Conservation (phyloP, 2,329 filamentous ascomycete species). For the Thermomyces lanuginosus region DNA sequence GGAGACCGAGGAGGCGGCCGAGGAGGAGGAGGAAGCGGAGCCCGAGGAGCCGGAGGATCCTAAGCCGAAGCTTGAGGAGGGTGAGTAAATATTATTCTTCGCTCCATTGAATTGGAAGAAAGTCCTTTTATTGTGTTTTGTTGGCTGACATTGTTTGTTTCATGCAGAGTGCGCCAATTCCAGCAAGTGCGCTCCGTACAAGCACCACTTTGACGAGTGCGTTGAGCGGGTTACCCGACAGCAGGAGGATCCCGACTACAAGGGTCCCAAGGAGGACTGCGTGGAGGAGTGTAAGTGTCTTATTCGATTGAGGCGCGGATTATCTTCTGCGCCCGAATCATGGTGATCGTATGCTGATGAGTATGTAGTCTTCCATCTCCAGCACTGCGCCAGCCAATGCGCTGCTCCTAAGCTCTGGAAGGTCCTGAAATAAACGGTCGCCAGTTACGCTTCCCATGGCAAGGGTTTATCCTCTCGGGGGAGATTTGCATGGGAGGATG, state of each 20-base stretch:
- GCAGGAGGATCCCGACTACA: slow-evolving; percentile 52
- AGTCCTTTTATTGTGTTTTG: too few species aligned
- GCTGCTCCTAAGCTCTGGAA: slow-evolving; percentile 93
- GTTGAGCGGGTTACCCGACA: slow-evolving; percentile 72
- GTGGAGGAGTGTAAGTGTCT: slow-evolving; percentile 87
- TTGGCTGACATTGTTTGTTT: neutral
- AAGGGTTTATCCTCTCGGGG: neutral
- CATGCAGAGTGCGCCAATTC: slow-evolving; percentile 72
- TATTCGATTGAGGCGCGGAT: neutral
- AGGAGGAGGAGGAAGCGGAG: slow-evolving; percentile 67
- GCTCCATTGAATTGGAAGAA: too few species aligned
- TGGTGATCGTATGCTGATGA: neutral
- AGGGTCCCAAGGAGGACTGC: slow-evolving; percentile 76
- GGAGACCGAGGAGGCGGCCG: slow-evolving; percentile 49
- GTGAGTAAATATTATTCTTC: slow-evolving; percentile 41
- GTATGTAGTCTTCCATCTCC: slow-evolving; percentile 85
- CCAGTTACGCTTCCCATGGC: too few species aligned
- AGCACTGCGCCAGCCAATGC: slow-evolving; percentile 84
- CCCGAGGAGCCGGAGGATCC: slow-evolving; percentile 69
- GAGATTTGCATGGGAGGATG: neutral
- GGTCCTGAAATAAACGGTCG: slow-evolving; percentile 56
- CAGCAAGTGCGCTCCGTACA: slow-evolving; percentile 65
- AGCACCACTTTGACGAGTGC: slow-evolving; percentile 98
- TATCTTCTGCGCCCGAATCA: neutral
- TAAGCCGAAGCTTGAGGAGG: slow-evolving; percentile 80